These are phyloP conservation scores for Lachancea sp. DNA, from an alignment of 805 yeast genomes.

Conservation along the genomic window DNA sequence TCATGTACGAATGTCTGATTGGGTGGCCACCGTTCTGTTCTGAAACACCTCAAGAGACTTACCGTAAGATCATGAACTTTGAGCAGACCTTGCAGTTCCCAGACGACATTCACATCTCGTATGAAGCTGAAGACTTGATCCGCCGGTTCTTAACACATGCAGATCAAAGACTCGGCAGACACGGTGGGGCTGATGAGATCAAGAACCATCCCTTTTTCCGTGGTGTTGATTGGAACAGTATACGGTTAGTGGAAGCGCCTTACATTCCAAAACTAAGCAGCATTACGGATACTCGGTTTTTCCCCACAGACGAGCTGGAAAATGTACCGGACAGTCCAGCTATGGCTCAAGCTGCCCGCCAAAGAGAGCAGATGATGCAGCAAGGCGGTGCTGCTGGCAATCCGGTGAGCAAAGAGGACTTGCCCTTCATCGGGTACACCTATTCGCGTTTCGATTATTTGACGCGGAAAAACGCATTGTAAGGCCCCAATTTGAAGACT, in stretches of 20 bases:
- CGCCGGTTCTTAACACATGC: slow-evolving; percentile 68
- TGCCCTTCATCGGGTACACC: slow-evolving; percentile 97
- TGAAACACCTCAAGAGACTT: slow-evolving; percentile 91
- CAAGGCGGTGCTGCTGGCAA: slow-evolving; percentile 42
- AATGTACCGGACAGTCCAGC: slow-evolving; percentile 90
- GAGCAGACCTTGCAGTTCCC: slow-evolving; percentile 83
- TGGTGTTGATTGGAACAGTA: slow-evolving; percentile 93
- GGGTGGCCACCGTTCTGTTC: slow-evolving; percentile 98
- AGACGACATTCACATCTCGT: slow-evolving; percentile 82
- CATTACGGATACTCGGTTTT: slow-evolving; percentile 92
- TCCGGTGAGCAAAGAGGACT: slow-evolving; percentile 63
- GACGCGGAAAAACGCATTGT: slow-evolving; percentile 59
- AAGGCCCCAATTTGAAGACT: slow-evolving; percentile 3
- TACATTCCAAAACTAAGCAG: slow-evolving; percentile 87
- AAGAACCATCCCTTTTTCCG: slow-evolving; percentile 87
- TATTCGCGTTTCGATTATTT: slow-evolving; percentile 90
- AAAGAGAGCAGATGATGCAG: slow-evolving; percentile 46
- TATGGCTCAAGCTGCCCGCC: slow-evolving; percentile 57
- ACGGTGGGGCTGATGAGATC: slow-evolving; percentile 88
- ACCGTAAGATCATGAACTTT: slow-evolving; percentile 86
- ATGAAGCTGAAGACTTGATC: slow-evolving; percentile 84
- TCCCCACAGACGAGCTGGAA: slow-evolving; percentile 96
- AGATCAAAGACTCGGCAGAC: slow-evolving; percentile 76
- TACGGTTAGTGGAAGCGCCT: slow-evolving; percentile 85
- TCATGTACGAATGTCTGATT: slow-evolving; percentile 91